Evolutionary conservation across 2,329 filamentous ascomycete genomes (phyloP), one percentile per base, ranked within the genome.

Genomic region (Calonectria pteridis): DNA sequence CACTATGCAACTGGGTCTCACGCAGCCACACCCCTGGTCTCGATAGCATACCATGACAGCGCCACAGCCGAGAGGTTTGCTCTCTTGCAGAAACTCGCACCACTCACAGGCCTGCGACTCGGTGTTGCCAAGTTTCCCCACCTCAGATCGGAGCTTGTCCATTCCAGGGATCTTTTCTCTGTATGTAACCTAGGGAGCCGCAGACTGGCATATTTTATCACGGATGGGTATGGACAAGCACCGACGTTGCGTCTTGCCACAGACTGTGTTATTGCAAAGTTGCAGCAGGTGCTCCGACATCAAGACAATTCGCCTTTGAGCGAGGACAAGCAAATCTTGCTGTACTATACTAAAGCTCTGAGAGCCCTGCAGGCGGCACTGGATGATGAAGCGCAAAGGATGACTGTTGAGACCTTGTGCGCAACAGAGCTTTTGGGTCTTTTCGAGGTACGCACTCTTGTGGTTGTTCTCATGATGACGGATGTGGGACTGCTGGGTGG

Each of bases 371-470:
- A 73, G n/a, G 26, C 67, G 18, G 72, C 72, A 1, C 31, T 73
- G 37, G 64, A 71, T 50, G 72, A 73, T 11, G 72, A 73, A 20
- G 50, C n/a, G n/a, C 63, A 71, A 31, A 71, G 72, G 37, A 68
- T 35, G 33, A 68, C 67, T 14, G 51, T 68, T 2, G 72, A 73
- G 31, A 73, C 72, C 4, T 23, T 73, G 26, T 73, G 72, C 6
- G 63, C 72, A 2, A 73, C 67, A 11, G 67, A 73, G 18, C 37
- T 73, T 5, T 51, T 73, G 67, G 67, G 67, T 4, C n/a, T 73
- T 49, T 73, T 73, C 4, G 72, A 73, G 55, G 72, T 68, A 65
- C 3, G 59, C 23, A 28, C 14, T 4, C 23, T 18, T 16, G 3
- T 3, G 6, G 29, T 40, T 18, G 7, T 40, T 18, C 23, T n/a